These are phyloP conservation scores for Dactylellina leptospora DNA, from an alignment of 2,329 filamentous ascomycete genomes.

Conservation along the genomic window DNA sequence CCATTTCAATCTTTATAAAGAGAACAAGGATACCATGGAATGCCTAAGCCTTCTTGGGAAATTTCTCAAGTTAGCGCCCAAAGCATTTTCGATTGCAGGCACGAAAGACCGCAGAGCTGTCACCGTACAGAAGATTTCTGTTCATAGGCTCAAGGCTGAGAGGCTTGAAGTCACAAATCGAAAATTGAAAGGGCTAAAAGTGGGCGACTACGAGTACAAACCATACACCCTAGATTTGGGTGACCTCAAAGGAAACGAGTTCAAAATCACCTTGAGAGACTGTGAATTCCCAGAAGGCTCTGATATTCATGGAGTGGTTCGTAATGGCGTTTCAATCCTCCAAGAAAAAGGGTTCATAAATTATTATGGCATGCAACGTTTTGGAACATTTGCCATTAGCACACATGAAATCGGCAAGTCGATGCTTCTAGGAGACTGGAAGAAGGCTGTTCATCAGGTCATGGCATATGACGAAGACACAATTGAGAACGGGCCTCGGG, in stretches of 20 bases:
- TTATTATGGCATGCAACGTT: conserved; percentile 97
- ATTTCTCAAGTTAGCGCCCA: conserved; percentile 71
- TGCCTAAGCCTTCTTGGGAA: conserved; percentile 79
- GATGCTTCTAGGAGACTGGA: conserved; percentile 82
- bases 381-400: conserved; percentile 84
- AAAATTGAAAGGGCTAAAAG: conserved; percentile 63
- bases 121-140: conserved; percentile 82
- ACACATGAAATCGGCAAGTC: conserved; percentile 86
- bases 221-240: conserved; percentile 79
- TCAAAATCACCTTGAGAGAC: conserved; percentile 88
- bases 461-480: conserved; percentile 75
- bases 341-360: conserved; percentile 86
- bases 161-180: conserved; percentile 73
- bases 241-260: conserved; percentile 87
- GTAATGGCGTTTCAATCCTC: conserved; percentile 72
- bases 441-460: conserved; percentile 80
- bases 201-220: conserved; percentile 84
- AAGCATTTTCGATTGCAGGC: conserved; percentile 81
- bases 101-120: conserved; percentile 91
- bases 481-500: conserved; percentile 71
- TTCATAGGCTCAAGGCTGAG: conserved; percentile 69
- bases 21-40: conserved; percentile 97
- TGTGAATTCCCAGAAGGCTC: conserved; percentile 68
- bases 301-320: conserved; percentile 64
- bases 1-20: conserved; percentile 93